These are phyloP conservation scores for Xylaria telfairii DNA, from an alignment of 495 filamentous ascomycete species.

Conservation along the genomic window DNA sequence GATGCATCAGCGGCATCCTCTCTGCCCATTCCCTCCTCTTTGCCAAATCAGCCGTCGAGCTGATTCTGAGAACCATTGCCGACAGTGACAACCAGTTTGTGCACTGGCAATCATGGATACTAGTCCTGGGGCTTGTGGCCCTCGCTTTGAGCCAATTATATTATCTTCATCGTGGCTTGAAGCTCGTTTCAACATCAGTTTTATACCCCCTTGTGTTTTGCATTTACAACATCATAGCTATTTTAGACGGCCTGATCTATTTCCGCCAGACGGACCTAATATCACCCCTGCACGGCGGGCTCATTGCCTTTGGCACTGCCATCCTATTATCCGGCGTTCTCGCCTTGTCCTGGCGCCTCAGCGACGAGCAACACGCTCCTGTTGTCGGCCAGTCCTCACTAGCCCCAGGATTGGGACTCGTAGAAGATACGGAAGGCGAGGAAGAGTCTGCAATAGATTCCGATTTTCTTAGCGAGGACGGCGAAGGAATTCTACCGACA, in stretches of 20 bases:
- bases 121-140: conserved; percentile 79
- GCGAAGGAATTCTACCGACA: conserved; percentile 39
- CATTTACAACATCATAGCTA: conserved; percentile 99
- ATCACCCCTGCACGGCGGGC: conserved; percentile 72
- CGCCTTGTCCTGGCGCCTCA: conserved; percentile 91
- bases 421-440: conserved; percentile 68
- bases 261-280: conserved; percentile 88
- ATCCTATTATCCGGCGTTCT: conserved; percentile 89
- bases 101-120: conserved; percentile 96
- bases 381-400: conserved; percentile 65
- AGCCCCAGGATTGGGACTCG: conserved; percentile 72
- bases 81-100: conserved; percentile 94
- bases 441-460: conserved; percentile 54
- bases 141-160: conserved; percentile 93
- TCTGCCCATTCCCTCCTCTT: conserved; percentile 93
- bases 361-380: conserved; percentile 69
- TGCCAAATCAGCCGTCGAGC: conserved; percentile 95
- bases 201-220: conserved; percentile 98
- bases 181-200: conserved; percentile 92
- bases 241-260: conserved; percentile 95
- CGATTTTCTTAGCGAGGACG: conserved; percentile 48
- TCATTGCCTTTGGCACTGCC: conserved; percentile 86
- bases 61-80: conserved; percentile 90
- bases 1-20: conserved; percentile 86
- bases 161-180: conserved; percentile 91